These are phyloP conservation scores for Claviceps sp. DNA, from an alignment of 2,329 filamentous ascomycete species.

Conservation along the genomic window DNA sequence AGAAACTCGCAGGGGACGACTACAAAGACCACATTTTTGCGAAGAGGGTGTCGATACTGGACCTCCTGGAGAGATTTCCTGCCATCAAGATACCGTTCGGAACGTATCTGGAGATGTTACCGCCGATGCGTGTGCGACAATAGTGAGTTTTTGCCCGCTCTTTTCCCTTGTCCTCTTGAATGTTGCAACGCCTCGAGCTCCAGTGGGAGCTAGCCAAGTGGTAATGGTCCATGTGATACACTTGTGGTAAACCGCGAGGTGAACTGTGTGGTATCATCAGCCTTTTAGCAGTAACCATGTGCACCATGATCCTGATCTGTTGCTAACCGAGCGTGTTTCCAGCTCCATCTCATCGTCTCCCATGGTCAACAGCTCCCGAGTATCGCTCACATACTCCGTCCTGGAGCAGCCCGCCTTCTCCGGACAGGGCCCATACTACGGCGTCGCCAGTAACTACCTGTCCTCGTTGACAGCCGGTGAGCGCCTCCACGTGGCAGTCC, in stretches of 20 bases:
- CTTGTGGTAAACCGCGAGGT: too few species aligned
- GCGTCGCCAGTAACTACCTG: constrained; percentile 50
- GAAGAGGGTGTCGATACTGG: constrained; percentile 52
- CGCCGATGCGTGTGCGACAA: constrained; percentile 65
- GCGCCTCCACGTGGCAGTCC: constrained; percentile 35
- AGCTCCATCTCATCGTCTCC: constrained; percentile 64
- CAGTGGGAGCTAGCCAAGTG: too few species aligned
- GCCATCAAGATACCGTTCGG: constrained; percentile 47
- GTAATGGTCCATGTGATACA: too few species aligned
- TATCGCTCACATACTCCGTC: constrained; percentile 56
- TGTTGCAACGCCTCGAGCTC: too few species aligned
- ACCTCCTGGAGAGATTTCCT: constrained; percentile 53
- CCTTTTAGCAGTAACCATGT: too few species aligned
- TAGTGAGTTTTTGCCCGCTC: constrained; percentile 29
- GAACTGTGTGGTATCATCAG: too few species aligned
- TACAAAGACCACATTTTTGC: constrained; percentile 35
- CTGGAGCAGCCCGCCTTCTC: constrained; percentile 42
- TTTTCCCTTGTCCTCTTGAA: neutral
- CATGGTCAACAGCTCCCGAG: constrained; percentile 38
- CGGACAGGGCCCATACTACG: constrained; percentile 36
- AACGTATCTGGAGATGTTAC: constrained; percentile 57
- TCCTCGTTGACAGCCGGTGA: constrained; percentile 31
- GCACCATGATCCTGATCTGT: neutral
- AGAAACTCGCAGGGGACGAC: constrained; percentile 29
- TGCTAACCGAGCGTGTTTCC: neutral